These are phyloP conservation scores for Xylariales sp. DNA, from an alignment of 2,329 filamentous ascomycete genomes.

Conservation along the genomic window DNA sequence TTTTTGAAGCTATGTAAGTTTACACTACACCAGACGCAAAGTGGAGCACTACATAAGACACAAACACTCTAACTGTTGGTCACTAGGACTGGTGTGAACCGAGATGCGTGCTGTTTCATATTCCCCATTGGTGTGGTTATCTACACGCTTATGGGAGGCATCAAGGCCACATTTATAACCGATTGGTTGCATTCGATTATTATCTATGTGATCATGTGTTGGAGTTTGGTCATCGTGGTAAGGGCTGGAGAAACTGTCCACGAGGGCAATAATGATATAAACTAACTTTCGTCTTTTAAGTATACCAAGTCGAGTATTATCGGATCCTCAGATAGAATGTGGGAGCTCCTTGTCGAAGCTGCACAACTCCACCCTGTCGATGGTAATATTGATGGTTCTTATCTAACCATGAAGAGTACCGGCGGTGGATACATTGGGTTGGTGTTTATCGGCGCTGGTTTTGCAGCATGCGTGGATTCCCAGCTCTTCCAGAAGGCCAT, in stretches of 20 bases:
- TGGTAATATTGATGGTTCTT: conserved; percentile 77
- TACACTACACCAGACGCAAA: no score
- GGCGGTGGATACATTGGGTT: conserved; percentile 59
- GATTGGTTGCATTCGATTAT: conserved; percentile 68
- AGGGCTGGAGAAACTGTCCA: no score
- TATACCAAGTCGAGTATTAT: conserved; percentile 70
- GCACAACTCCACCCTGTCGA: conserved; percentile 65
- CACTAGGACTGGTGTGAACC: conserved; percentile 71
- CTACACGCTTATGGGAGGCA: conserved; percentile 73
- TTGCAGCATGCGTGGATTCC: neutral
- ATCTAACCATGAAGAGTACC: conserved; percentile 76
- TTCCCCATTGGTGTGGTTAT: conserved; percentile 74
- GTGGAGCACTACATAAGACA: no score
- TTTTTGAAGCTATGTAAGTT: conserved; percentile 61
- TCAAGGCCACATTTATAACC: conserved; percentile 82
- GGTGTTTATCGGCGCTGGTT: conserved; percentile 50
- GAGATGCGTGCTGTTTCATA: conserved; percentile 76
- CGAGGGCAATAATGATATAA: no score
- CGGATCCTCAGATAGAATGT: conserved; percentile 70
- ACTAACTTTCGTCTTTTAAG: conserved; percentile 74
- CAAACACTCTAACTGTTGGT: no score
- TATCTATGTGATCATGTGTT: conserved; percentile 75
- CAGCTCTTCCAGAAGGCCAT: conserved; percentile 80
- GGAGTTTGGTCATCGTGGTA: no score
- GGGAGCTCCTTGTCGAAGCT: conserved; percentile 68